phyloP scores from a whole-genome alignment of 2,329 filamentous ascomycete genomes.

The Ceratocystis papillata region DNA sequence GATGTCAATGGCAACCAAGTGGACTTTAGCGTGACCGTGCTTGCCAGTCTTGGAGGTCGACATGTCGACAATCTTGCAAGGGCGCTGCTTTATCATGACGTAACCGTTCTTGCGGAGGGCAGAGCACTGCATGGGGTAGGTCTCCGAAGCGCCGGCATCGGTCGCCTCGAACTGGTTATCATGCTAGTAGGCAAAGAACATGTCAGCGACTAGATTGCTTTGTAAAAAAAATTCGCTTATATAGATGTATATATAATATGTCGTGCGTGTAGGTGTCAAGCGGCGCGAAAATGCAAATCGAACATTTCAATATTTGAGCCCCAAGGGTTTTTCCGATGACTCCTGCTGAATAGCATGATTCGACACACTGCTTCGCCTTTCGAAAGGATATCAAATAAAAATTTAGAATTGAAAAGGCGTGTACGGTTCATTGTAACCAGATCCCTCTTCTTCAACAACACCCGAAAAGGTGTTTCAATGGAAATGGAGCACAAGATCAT shows the following conservation, averaged over 20 bases:
- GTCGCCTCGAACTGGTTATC: slow-evolving; percentile 73
- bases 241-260: too few relatives aligned
- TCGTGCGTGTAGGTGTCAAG: too few relatives aligned
- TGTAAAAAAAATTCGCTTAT: not conserved
- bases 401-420: not conserved
- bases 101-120: slow-evolving; percentile 98
- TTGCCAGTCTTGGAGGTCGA: slow-evolving; percentile 99
- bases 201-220: slow-evolving; percentile 16
- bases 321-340: too few relatives aligned
- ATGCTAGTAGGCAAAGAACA: slow-evolving; percentile 39
- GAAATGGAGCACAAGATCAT: not conserved
- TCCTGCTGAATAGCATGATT: not conserved
- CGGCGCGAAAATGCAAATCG: too few relatives aligned
- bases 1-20: slow-evolving; percentile 95
- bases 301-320: too few relatives aligned
- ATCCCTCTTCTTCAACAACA: not conserved
- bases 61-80: slow-evolving; percentile 99
- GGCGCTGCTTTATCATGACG: slow-evolving; percentile 96
- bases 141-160: slow-evolving; percentile 90
- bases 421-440: not conserved
- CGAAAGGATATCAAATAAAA: not conserved
- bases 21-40: slow-evolving; percentile 99
- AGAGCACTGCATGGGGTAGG: slow-evolving; percentile 98
- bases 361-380: not conserved
- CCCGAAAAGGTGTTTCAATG: not conserved